Conservation (phyloP, 148 eudicot genomes). For the Camellia sinensis region DNA sequence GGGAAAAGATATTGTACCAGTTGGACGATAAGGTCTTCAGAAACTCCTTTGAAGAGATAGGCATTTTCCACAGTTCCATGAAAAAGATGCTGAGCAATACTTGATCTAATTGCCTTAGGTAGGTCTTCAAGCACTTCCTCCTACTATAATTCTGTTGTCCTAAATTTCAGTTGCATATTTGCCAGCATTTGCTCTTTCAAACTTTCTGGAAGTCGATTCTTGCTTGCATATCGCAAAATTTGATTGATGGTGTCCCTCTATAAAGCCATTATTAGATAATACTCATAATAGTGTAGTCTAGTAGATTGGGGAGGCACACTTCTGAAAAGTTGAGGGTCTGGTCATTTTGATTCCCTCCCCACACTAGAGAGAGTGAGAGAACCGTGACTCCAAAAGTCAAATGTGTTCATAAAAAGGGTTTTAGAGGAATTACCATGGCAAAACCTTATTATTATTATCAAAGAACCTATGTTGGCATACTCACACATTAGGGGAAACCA, state of each 20-base stretch:
- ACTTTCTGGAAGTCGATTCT: slow-evolving; percentile 49
- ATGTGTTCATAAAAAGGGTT: no score
- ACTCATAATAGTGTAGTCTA: not conserved
- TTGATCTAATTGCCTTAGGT: slow-evolving; percentile 61
- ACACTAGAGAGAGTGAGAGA: no score
- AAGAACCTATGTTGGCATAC: no score
- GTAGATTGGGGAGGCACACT: not conserved
- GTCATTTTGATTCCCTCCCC: not conserved
- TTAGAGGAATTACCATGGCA: no score
- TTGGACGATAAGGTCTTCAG: slow-evolving; percentile 46
- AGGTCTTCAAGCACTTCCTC: slow-evolving; percentile 50
- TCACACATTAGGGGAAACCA: no score
- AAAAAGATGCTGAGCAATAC: slow-evolving; percentile 54
- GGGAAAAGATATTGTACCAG: slow-evolving; percentile 34
- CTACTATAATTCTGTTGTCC: slow-evolving; percentile 54
- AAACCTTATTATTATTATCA: no score
- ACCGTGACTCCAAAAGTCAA: no score
- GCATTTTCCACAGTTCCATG: slow-evolving; percentile 34
- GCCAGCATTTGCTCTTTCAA: slow-evolving; percentile 59
- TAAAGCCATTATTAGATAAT: slow-evolving; percentile 9
- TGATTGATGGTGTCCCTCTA: slow-evolving; percentile 52
- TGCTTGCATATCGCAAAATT: slow-evolving; percentile 44
- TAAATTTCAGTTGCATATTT: slow-evolving; percentile 52
- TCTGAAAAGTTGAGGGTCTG: no score
- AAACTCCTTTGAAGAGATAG: slow-evolving; percentile 47